Conservation (phyloP, 805 yeast genomes). For the Jamesozyma piceae region DNA sequence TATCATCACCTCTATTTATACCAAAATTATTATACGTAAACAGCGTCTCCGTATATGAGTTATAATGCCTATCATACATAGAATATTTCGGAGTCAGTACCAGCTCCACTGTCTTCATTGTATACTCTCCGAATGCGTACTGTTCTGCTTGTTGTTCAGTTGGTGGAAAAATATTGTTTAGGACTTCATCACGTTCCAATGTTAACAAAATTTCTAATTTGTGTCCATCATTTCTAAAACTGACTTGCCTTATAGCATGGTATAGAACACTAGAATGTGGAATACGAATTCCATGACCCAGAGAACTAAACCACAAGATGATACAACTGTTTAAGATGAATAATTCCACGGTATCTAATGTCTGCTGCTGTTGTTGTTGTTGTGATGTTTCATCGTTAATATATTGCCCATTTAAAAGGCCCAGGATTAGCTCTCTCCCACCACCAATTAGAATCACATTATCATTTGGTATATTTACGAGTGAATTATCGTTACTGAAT, state of each 20-base stretch:
- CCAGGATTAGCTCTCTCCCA: conserved; percentile 31
- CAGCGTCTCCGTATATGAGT: conserved; percentile 28
- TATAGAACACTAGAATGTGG: conserved; percentile 28
- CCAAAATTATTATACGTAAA: conserved; percentile 34
- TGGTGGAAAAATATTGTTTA: conserved; percentile 18
- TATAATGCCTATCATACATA: conserved; percentile 31
- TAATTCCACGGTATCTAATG: conserved; percentile 25
- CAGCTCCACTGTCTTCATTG: conserved; percentile 26
- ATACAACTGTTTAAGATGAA: conserved; percentile 33
- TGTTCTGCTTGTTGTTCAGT: conserved; percentile 1
- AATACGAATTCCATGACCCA: conserved; percentile 31
- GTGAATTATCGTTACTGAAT: conserved; percentile 2
- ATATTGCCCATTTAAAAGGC: conserved; percentile 8
- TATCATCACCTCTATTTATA: conserved; percentile 32
- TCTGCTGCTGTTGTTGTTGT: neutral
- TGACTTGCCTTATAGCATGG: conserved; percentile 22
- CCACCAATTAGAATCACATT: conserved; percentile 34
- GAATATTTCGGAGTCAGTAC: conserved; percentile 31
- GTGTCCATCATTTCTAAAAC: conserved; percentile 17
- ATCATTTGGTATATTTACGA: conserved; percentile 2
- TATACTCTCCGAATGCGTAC: neutral
- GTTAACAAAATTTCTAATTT: conserved; percentile 20
- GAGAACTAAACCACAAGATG: conserved; percentile 33
- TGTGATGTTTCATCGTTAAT: neutral
- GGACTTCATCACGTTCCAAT: conserved; percentile 20